A percentile compares a stretch with the other conserved stretches of the same genome.
These are phyloP conservation scores for Penstemon eatonii DNA, from an alignment of 257 asterid genomes.

Conservation along the genomic window DNA sequence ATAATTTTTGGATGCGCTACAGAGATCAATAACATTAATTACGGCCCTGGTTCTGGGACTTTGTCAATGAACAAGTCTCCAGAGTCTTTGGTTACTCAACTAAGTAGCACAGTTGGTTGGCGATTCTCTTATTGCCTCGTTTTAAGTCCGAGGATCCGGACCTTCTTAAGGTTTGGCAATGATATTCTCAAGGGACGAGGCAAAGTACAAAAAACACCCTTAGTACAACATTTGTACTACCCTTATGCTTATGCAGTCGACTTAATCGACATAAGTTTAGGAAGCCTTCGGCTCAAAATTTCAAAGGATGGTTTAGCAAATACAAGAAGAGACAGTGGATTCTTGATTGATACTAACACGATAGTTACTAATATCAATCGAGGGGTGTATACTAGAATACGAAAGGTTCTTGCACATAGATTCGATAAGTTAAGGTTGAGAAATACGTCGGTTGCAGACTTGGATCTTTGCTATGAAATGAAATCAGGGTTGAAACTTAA, in stretches of 20 bases:
- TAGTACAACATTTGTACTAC: neutral
- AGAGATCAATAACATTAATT: neutral
- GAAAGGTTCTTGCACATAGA: neutral
- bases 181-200: neutral
- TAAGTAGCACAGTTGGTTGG: neutral
- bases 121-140: conserved; percentile 1
- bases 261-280: conserved; percentile 5
- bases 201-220: neutral
- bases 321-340: neutral
- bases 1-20: conserved; percentile 1
- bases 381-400: neutral
- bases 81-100: conserved; percentile 1
- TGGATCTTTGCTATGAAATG: conserved; percentile 13
- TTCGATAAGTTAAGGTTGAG: conserved; percentile 7
- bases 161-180: neutral
- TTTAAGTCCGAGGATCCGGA: neutral
- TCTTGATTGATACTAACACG: neutral
- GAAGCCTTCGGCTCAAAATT: neutral
- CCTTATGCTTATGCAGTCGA: neutral
- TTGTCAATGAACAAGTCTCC: conserved; percentile 4
- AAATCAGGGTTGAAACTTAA: neutral
- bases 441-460: neutral
- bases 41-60: neutral
- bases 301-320: neutral
- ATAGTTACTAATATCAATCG: neutral